Conservation (phyloP, 2,329 filamentous ascomycete species). For the Zymoseptoria pseudotritici region DNA sequence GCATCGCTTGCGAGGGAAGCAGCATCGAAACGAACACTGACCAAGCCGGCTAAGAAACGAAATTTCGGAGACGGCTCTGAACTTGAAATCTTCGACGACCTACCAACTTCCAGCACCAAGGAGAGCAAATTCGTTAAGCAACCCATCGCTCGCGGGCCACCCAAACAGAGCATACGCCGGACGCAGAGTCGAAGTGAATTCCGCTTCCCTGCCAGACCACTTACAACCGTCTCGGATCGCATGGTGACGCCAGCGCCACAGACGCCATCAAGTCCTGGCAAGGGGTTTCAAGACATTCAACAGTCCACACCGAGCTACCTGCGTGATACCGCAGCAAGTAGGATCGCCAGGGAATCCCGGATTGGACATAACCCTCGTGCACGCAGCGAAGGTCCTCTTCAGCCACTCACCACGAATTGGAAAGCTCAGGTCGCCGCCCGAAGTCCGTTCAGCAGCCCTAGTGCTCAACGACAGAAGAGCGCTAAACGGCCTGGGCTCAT, state of each 20-base stretch:
- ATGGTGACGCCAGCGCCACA: conserved; percentile 40
- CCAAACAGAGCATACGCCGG: conserved; percentile 41
- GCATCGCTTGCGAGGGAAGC: conserved; percentile 45
- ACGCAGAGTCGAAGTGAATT: conserved; percentile 26
- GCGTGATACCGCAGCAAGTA: conserved; percentile 58
- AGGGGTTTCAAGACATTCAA: conserved; percentile 34
- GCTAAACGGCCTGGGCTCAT: conserved; percentile 71
- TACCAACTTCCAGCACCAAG: conserved; percentile 75
- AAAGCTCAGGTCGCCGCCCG: conserved; percentile 48
- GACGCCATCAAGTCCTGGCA: conserved; percentile 50
- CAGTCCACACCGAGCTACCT: conserved; percentile 54
- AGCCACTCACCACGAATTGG: conserved; percentile 52
- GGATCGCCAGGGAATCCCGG: conserved; percentile 53
- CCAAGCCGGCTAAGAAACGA: conserved; percentile 59
- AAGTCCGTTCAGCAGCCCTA: conserved; percentile 45
- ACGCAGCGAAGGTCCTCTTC: conserved; percentile 42
- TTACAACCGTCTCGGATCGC: conserved; percentile 32
- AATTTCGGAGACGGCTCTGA: conserved; percentile 90
- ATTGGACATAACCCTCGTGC: conserved; percentile 37
- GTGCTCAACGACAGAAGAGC: conserved; percentile 41
- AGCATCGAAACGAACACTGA: conserved; percentile 61
- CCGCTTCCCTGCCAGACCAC: conserved; percentile 22
- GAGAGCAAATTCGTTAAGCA: conserved; percentile 80
- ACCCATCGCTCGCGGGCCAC: conserved; percentile 60
- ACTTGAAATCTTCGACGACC: conserved; percentile 86